Base-by-base conservation (phyloP, 2,329 filamentous ascomycete species). In the Cladosporium phlei region DNA sequence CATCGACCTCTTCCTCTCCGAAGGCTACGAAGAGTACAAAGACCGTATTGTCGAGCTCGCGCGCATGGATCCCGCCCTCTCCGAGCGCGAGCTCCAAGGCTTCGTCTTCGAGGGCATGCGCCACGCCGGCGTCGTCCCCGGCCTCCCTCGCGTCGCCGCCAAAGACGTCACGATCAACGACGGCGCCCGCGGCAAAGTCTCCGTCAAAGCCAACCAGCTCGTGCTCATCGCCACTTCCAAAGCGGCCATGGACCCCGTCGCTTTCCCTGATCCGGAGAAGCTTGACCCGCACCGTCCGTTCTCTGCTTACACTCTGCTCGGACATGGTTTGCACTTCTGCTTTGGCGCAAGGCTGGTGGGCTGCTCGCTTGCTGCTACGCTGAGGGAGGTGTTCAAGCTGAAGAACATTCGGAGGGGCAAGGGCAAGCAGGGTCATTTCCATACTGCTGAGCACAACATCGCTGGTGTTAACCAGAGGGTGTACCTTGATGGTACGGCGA, bases 91-190 rank as follows among this genome's bases (percentile, higher is more conserved):
- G 54, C 66, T 77, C 1, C 70, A 74, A 52, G 73, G 74, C 10
- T 78, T 74, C 58, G 73, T 77, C 2, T 75, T 69, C 52, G 75
- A 78, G 57, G 75, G 74, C 32, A 77, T 77, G 71, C 70, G 75
- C 9, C 74, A 76, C 54, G 70, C 71, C 5, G 70, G 42, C 24
- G 30, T 74, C 2, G 69, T 76, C 2, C 73, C 74, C 0, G 74
- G 74, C n/a, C 60, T 77, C 1, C 70, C 73, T n/a, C 73, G 74
- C 44, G 65, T 75, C 9, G 73, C 73, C 3, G 65, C 69, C 12
- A 65, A 63, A 35, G 70, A 73, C 46, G 55, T 67, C 4, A 67
- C 60, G 0, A 51, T 74, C 53, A 50, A 59, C 24, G 75, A 77
- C 54, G 75, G 74, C 38, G 62, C 56, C 2, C 70, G 72, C 12